Evolutionary conservation across 306 rosid species (phyloP).

Genomic region (Parietaria judaica): DNA sequence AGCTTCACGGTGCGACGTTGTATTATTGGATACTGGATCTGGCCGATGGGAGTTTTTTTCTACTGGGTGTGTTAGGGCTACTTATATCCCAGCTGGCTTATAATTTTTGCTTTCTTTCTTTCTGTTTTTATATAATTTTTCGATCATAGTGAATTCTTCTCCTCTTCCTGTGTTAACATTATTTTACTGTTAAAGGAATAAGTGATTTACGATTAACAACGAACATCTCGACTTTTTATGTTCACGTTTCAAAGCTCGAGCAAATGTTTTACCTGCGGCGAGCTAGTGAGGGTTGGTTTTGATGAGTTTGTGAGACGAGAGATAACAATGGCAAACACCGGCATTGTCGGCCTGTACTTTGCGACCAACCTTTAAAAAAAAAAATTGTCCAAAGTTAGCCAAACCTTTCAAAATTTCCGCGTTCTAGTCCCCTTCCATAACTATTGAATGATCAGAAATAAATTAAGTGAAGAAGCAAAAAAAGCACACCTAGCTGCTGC

Average conservation of each 20-base stretch:
- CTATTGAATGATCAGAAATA: not conserved
- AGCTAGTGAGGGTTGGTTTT: conserved; percentile 26
- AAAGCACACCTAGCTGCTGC: conserved; percentile 20
- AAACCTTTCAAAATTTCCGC: not conserved
- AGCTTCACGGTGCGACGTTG: too few species aligned
- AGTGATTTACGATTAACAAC: too few species aligned
- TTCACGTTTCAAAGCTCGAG: not conserved
- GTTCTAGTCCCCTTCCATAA: not conserved
- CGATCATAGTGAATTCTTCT: too few species aligned
- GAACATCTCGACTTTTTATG: not conserved
- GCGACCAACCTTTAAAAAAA: conserved; percentile 30
- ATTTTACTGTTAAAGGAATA: too few species aligned
- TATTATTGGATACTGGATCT: too few species aligned
- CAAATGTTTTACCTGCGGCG: conserved; percentile 8
- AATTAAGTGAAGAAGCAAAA: not conserved
- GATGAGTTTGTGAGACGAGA: conserved; percentile 37
- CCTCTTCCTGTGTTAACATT: not conserved
- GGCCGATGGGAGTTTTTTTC: too few species aligned
- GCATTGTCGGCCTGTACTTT: conserved; percentile 53
- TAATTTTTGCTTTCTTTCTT: not conserved
- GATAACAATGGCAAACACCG: conserved; percentile 41
- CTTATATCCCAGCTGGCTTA: too few species aligned
- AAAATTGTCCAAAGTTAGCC: not conserved
- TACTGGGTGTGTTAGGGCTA: too few species aligned
- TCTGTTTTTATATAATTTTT: too few species aligned